Conservation (phyloP, 805 yeast genomes). For the Vanderwaltozyma verrucispora region DNA sequence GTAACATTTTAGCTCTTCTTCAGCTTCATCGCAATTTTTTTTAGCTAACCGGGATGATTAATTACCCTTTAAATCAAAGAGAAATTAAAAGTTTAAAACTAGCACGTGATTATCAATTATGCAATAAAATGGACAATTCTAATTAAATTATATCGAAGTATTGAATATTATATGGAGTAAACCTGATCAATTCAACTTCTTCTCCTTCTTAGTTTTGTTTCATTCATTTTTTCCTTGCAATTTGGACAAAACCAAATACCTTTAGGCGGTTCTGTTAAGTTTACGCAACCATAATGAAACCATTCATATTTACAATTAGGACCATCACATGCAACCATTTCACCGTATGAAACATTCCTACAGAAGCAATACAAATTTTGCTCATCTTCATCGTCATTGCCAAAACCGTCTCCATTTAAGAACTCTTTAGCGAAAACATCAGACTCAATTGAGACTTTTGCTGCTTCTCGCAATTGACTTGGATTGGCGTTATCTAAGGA, state of each 20-base stretch:
- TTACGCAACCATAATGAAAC: conserved; percentile 96
- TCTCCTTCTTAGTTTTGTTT: conserved; percentile 20
- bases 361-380: conserved; percentile 78
- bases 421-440: conserved; percentile 4
- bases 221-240: conserved; percentile 39
- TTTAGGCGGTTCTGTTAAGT: conserved; percentile 75
- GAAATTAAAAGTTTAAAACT: no score
- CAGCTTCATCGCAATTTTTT: no score
- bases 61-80: no score
- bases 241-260: conserved; percentile 94
- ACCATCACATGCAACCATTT: conserved; percentile 94
- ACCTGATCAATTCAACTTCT: background rate
- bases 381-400: conserved; percentile 43
- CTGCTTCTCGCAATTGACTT: no score
- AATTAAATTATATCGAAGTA: no score
- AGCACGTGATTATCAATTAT: no score
- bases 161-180: no score
- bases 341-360: conserved; percentile 87
- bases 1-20: no score
- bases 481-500: no score
- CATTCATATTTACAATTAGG: conserved; percentile 81
- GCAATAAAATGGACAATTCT: no score
- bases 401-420: conserved; percentile 8
- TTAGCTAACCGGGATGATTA: no score
- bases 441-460: no score